Base-by-base conservation (phyloP, 257 asterid species). In the Orobanche coerulescens region DNA sequence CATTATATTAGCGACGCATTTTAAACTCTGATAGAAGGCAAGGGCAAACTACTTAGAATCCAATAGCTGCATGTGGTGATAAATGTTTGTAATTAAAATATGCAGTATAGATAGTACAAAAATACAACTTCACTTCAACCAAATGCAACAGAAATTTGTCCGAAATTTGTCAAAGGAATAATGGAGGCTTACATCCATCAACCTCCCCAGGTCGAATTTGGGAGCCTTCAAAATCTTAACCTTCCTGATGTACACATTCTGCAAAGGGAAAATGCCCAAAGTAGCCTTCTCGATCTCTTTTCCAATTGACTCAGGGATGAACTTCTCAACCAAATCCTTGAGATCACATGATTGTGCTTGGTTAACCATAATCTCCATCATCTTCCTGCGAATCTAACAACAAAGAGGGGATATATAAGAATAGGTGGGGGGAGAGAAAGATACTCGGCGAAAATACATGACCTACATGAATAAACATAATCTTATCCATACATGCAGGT, bases 211-310 rank as follows among this genome's bases (percentile, higher is more conserved):
- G 77, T 89, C 94, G 33, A 86, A 89, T 56, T 86, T 89, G 26
- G 96, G 96, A 26, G 96, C 87, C 40, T 86, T 89, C 81, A 89
- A 69, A 64, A 89, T 86, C 74, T 89, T 89, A 28, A 80, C 95
- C 74, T 89, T 89, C 73, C 92, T 77, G 42, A 89, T 78, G 37
- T 57, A 89, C 20, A 89, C 95, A 49, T 86, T 89, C 74, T 86
- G 95, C 47, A 86, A 78, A 0, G 96, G 96, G 71, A 82, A 89
- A 20, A 89, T 89, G 72, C 87, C 69, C 12, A 87, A 75, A 19
- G 94, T 89, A 1, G 93, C 88, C 71, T 85, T 88, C 74, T 88
- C 96, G 49, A 88, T 88, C 67, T 88, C 96, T 11, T 87, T 82
- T 33, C 94, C 95, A 23, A 89, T 89, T 12, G 91, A 78, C 66